These are phyloP conservation scores for Penicillium goetzii DNA, from an alignment of 495 filamentous ascomycete genomes.

Conservation along the genomic window DNA sequence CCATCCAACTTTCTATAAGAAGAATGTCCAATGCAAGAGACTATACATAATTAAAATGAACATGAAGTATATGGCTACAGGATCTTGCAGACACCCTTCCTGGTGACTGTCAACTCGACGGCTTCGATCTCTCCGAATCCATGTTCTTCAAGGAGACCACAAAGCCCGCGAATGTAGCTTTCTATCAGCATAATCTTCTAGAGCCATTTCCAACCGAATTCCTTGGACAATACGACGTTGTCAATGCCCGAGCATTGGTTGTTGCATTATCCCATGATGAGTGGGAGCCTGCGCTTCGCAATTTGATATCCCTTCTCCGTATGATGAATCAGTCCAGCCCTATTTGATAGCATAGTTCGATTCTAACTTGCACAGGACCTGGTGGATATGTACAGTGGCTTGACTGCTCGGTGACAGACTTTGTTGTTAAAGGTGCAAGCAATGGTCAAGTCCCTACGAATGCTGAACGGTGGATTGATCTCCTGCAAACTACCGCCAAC, in stretches of 20 bases:
- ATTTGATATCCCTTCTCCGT: neutral
- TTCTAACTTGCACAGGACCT: neutral
- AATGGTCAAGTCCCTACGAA: neutral
- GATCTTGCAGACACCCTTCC: neutral
- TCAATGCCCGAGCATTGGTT: neutral
- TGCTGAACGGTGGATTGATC: neutral
- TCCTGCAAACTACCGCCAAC: neutral
- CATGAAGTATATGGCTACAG: neutral
- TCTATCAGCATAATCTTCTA: neutral
- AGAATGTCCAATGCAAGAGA: no score
- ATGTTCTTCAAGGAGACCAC: neutral
- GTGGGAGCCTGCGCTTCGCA: neutral
- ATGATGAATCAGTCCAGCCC: neutral
- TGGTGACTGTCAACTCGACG: neutral
- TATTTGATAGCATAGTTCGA: no score
- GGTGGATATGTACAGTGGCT: neutral
- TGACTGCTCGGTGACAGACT: neutral
- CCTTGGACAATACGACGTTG: neutral
- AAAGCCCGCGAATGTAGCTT: neutral
- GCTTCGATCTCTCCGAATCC: neutral
- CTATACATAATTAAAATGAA: no score
- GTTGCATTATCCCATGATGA: neutral
- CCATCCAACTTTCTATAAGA: no score
- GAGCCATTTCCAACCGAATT: neutral
- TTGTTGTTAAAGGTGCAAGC: neutral